These are phyloP conservation scores for Stagonosporopsis cucurbitacearum DNA, from an alignment of 2,329 filamentous ascomycete genomes.

Conservation along the genomic window DNA sequence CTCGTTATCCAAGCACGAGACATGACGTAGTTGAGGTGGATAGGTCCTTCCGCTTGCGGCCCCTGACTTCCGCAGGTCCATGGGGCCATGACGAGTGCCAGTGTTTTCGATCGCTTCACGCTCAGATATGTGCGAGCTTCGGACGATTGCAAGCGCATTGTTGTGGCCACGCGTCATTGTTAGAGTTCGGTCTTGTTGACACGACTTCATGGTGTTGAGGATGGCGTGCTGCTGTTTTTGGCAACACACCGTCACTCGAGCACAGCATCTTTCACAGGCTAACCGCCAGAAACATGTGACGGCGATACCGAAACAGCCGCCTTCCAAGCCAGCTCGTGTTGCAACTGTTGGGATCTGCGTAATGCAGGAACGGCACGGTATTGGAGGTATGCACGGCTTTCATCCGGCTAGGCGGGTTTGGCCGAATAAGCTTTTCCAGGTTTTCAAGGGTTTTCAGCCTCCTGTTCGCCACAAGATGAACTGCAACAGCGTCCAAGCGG, in stretches of 20 bases:
- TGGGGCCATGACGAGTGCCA: conserved; percentile 11
- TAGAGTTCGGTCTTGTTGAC: background rate
- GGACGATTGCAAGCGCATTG: background rate
- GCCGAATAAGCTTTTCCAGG: conserved; percentile 35
- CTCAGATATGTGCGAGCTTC: background rate
- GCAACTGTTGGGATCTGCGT: conserved; percentile 33
- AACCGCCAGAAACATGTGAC: conserved; percentile 25
- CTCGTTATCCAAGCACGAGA: conserved; percentile 7
- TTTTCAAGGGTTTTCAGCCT: conserved; percentile 34
- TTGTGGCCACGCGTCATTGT: conserved; percentile 2
- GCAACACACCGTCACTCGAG: conserved; percentile 2
- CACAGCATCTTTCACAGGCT: conserved; percentile 10
- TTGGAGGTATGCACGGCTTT: conserved; percentile 17
- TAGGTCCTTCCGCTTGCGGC: conserved; percentile 10
- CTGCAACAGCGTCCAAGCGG: conserved; percentile 16
- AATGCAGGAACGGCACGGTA: conserved; percentile 8
- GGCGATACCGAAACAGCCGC: conserved; percentile 27
- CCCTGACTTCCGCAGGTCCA: conserved; percentile 5
- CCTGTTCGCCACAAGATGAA: conserved; percentile 30
- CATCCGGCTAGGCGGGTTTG: conserved; percentile 11
- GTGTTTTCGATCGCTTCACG: background rate
- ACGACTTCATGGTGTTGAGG: background rate
- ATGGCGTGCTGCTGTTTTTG: conserved; percentile 12
- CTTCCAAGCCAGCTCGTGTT: conserved; percentile 19
- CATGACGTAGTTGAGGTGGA: conserved; percentile 8